Conservation (phyloP, 345 rosid genomes). For the Gossypium turneri region DNA sequence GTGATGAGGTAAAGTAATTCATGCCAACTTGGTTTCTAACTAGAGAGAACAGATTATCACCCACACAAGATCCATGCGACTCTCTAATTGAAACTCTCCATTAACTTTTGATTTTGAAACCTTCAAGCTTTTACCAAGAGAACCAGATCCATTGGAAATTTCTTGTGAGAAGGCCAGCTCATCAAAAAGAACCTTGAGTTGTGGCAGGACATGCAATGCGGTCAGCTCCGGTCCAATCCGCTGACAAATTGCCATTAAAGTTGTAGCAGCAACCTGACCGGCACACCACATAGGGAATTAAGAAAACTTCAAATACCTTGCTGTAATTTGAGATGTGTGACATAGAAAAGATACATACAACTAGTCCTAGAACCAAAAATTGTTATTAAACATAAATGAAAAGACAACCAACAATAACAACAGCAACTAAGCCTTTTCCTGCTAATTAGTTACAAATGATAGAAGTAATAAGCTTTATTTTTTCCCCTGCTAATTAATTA, state of each 20-base stretch:
- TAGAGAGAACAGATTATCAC: slow-evolving; percentile 35
- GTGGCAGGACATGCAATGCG: slow-evolving; percentile 79
- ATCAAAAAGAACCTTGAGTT: slow-evolving; percentile 83
- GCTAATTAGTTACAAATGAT: background rate
- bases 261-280: slow-evolving; percentile 70
- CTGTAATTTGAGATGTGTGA: slow-evolving; percentile 5
- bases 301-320: slow-evolving; percentile 5
- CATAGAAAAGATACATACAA: background rate
- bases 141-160: slow-evolving; percentile 39
- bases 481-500: background rate
- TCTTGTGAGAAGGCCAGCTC: slow-evolving; percentile 94
- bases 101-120: slow-evolving; percentile 35
- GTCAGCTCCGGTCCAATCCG: slow-evolving; percentile 89
- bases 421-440: background rate
- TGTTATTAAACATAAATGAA: background rate
- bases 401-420: background rate
- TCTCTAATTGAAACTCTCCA: slow-evolving; percentile 61
- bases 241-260: slow-evolving; percentile 74
- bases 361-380: background rate
- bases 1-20: slow-evolving; percentile 16
- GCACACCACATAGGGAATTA: slow-evolving; percentile 9
- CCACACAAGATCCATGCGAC: slow-evolving; percentile 92
- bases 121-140: slow-evolving; percentile 45
- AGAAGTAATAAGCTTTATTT: background rate
- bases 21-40: slow-evolving; percentile 8